A percentile compares a stretch with the other conserved stretches of the same genome.
Evolutionary conservation across 768 basidiomycete species (phyloP).

Genomic region (Termitomyces sp.): DNA sequence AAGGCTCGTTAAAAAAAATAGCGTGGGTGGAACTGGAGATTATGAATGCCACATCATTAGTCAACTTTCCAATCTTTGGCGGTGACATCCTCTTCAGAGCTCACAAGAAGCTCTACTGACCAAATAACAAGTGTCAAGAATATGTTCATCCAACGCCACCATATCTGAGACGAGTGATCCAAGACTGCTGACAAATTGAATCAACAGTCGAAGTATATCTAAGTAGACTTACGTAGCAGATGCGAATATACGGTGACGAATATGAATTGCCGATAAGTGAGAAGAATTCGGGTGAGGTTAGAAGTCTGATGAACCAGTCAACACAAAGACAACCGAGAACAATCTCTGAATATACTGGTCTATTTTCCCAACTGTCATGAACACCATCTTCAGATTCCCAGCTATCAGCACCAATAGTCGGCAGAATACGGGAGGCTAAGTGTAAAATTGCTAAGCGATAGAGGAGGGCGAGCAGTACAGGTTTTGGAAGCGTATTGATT

Average conservation of each 20-base stretch:
- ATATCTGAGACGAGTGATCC: constrained; percentile 87
- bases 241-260: constrained; percentile 89
- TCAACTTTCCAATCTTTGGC: constrained; percentile 82
- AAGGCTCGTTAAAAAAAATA: not conserved
- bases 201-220: not conserved
- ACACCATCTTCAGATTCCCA: constrained; percentile 71
- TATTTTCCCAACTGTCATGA: constrained; percentile 66
- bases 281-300: constrained; percentile 65
- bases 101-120: constrained; percentile 79
- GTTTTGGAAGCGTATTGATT: constrained; percentile 82
- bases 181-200: constrained; percentile 50
- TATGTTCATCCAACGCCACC: constrained; percentile 93
- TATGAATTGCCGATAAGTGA: constrained; percentile 83
- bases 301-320: constrained; percentile 55
- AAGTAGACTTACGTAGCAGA: constrained; percentile 64
- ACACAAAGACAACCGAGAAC: not conserved
- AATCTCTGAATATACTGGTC: constrained; percentile 53
- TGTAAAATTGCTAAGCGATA: constrained; percentile 83
- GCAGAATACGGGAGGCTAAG: constrained; percentile 77
- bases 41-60: constrained; percentile 27
- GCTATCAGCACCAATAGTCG: constrained; percentile 78
- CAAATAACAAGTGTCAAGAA: constrained; percentile 84
- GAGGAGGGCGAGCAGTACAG: constrained; percentile 73
- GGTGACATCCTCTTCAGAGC: constrained; percentile 65
- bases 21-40: not conserved